Evolutionary conservation across 345 rosid genomes (phyloP), one percentile per base, ranked within the genome.

Genomic region (Conringia planisiliqua): DNA sequence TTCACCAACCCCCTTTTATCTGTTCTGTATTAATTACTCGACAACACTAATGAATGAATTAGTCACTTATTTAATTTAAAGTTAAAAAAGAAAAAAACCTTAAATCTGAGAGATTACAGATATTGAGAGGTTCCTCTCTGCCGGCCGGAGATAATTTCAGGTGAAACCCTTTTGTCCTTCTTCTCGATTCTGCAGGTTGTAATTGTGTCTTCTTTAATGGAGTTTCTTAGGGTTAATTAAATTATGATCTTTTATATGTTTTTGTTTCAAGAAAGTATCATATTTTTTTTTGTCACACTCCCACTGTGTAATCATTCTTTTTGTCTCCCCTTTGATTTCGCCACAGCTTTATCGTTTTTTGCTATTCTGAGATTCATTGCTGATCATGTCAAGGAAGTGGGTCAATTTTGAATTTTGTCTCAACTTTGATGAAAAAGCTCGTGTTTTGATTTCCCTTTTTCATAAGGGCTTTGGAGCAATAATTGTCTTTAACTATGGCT

Each of bases 1-100:
- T 30, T 73, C 77, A 73, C 77, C 77, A 54, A 64, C 71, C 57
- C 70, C 57, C 26, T 50, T 18, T 38, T 72, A 0, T 42, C 14
- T 73, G 18, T 42, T 54, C 43, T 50, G 54, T 12, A 66, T 66
- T 32, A 52, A 32, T 62, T n/a, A n/a, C n/a, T n/a, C n/a, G n/a
- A n/a, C n/a, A n/a, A n/a, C 36, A 50, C 9, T 16, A 55, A 61
- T 48, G 16, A n/a, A n/a, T n/a, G 51, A 11, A 27, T 61, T 26
- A 39, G 51, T 68, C 52, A 54, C 47, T 46, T 48, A 24, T 11
- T 29, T 33, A 44, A 18, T 18, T 17, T 7, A 66, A 6, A 26
- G 6, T 4, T n/a, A n/a, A n/a, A 30, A 30, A 4, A 54, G 26
- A 36, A 13, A 33, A 67, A 29, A 29, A 24, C 17, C 14, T 58